These are phyloP conservation scores for Podospora bellae-mahoneyi DNA, from an alignment of 495 filamentous ascomycete species.

Conservation along the genomic window DNA sequence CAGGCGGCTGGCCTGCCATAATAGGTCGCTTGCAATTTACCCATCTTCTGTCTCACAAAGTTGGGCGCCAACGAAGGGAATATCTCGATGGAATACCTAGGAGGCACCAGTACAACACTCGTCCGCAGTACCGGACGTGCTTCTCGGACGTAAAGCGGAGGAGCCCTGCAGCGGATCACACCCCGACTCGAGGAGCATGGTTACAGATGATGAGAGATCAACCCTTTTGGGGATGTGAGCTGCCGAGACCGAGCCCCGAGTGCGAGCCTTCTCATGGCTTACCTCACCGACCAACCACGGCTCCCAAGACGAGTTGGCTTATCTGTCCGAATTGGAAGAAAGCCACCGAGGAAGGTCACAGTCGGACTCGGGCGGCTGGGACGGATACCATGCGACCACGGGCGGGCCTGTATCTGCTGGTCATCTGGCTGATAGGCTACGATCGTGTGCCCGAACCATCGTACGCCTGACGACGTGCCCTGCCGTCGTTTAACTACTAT, in stretches of 20 bases:
- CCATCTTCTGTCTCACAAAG: constrained; percentile 14
- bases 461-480: background rate
- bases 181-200: background rate
- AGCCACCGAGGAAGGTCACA: background rate
- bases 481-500: background rate
- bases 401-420: background rate
- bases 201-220: background rate
- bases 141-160: constrained; percentile 1
- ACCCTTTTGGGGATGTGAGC: background rate
- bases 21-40: constrained; percentile 7
- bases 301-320: background rate
- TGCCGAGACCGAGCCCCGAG: background rate
- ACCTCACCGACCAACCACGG: background rate
- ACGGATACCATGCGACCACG: background rate
- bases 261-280: background rate
- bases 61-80: constrained; percentile 12
- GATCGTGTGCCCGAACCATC: no score
- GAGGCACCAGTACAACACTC: background rate
- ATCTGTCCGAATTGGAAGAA: background rate
- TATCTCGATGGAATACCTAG: background rate
- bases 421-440: background rate
- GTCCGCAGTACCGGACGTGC: background rate
- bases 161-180: constrained; percentile 4
- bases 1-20: constrained; percentile 6
- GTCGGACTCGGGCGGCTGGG: background rate